Evolutionary conservation across 164 flowering plant genomes (phyloP).

Genomic region (Platanus orientalis): DNA sequence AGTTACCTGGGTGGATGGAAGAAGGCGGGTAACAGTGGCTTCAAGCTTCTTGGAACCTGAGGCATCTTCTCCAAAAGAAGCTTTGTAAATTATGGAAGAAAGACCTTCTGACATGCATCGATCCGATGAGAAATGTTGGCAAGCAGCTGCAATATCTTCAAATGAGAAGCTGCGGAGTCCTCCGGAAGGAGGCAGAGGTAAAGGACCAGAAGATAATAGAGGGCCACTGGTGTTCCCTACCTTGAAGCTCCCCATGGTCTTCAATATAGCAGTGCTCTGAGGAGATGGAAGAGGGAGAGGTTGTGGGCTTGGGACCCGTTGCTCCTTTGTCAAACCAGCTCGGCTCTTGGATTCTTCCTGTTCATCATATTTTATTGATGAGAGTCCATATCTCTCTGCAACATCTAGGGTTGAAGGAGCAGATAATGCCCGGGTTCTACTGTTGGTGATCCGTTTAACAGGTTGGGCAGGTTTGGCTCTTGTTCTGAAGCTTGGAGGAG

Average conservation of each 20-base stretch:
- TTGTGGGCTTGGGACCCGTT: conserved; percentile 49
- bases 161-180: conserved; percentile 56
- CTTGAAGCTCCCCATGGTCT: conserved; percentile 66
- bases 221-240: conserved; percentile 49
- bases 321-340: conserved; percentile 42
- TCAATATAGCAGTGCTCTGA: conserved; percentile 37
- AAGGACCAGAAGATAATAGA: conserved; percentile 39
- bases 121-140: conserved; percentile 76
- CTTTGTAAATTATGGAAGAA: conserved; percentile 65
- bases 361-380: conserved; percentile 52
- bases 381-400: conserved; percentile 57
- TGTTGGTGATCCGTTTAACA: conserved; percentile 20
- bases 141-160: conserved; percentile 80
- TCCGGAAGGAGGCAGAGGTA: conserved; percentile 82
- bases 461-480: conserved; percentile 61
- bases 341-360: conserved; percentile 52
- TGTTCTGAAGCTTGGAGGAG: conserved; percentile 86
- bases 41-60: conserved; percentile 60
- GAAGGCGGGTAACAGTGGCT: conserved; percentile 87
- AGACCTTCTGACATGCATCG: conserved; percentile 77
- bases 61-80: conserved; percentile 83
- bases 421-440: conserved; percentile 67
- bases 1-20: conserved; percentile 68
- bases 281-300: conserved; percentile 97
- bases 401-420: conserved; percentile 79